Conservation (phyloP, 345 rosid species). For the Syzygium aromaticum region DNA sequence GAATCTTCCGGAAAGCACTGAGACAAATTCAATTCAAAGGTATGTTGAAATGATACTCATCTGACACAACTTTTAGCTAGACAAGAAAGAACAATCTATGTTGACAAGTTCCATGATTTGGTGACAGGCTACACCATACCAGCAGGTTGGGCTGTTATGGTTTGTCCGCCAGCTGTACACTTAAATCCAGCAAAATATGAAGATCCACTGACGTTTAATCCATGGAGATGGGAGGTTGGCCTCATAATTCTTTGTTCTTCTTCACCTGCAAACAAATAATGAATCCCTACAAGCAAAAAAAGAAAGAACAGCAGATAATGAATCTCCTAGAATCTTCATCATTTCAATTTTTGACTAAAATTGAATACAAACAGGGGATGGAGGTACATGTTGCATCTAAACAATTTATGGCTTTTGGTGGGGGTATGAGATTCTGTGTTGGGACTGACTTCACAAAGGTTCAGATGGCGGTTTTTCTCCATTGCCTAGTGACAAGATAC, state of each 20-base stretch:
- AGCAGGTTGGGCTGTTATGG: constrained; percentile 89
- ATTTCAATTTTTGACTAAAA: background rate
- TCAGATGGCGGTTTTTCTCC: constrained; percentile 83
- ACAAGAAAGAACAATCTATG: background rate
- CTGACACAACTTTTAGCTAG: background rate
- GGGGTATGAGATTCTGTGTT: constrained; percentile 95
- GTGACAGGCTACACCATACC: constrained; percentile 80
- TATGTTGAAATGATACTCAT: constrained; percentile 8
- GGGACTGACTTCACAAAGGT: constrained; percentile 86
- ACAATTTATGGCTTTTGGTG: constrained; percentile 91
- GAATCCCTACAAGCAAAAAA: background rate
- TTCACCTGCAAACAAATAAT: constrained; percentile 1
- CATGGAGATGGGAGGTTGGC: constrained; percentile 89
- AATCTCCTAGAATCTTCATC: background rate
- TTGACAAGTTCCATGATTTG: background rate
- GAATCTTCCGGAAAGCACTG: constrained; percentile 80
- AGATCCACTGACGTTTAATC: constrained; percentile 71
- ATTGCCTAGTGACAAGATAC: constrained; percentile 75
- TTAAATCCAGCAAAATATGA: constrained; percentile 59
- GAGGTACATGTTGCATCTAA: constrained; percentile 53
- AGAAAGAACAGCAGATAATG: background rate
- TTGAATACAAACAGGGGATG: constrained; percentile 33
- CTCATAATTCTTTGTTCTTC: constrained; percentile 1
- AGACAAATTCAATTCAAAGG: constrained; percentile 68
- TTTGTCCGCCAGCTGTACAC: constrained; percentile 94